Evolutionary conservation across 164 flowering plant genomes (phyloP).

Genomic region (Aristolochia contorta): DNA sequence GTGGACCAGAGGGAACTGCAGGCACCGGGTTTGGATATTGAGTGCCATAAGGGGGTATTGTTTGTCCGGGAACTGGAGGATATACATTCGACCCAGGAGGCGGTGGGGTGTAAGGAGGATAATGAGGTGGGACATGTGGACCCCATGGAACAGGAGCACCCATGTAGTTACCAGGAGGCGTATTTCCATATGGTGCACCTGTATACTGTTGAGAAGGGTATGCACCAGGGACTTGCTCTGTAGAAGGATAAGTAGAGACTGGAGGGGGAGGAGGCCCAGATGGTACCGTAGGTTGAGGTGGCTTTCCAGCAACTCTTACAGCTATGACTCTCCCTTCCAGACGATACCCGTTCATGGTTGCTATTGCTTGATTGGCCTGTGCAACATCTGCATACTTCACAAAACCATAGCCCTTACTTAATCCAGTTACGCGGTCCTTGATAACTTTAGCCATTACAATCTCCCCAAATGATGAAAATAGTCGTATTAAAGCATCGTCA

Average conservation of each 20-base stretch:
- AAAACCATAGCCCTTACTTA: slow-evolving; percentile 96
- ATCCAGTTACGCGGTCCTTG: slow-evolving; percentile 63
- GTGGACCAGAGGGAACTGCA: slow-evolving; percentile 8
- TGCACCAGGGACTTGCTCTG: slow-evolving; percentile 40
- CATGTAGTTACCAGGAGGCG: slow-evolving; percentile 42
- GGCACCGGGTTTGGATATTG: slow-evolving; percentile 59
- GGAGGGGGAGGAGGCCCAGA: slow-evolving; percentile 66
- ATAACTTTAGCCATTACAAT: slow-evolving; percentile 94
- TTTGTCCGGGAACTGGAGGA: slow-evolving; percentile 49
- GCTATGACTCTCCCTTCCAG: slow-evolving; percentile 81
- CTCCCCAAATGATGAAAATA: slow-evolving; percentile 77
- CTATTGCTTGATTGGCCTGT: slow-evolving; percentile 78
- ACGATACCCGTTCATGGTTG: slow-evolving; percentile 73
- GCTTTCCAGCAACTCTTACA: slow-evolving; percentile 94
- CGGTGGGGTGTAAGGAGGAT: slow-evolving; percentile 47
- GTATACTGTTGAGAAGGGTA: slow-evolving; percentile 77
- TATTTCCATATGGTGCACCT: slow-evolving; percentile 41
- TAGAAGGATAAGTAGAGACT: slow-evolving; percentile 32
- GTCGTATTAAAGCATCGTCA: slow-evolving; percentile 69
- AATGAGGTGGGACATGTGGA: slow-evolving; percentile 55
- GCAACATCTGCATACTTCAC: slow-evolving; percentile 79
- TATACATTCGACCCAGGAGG: slow-evolving; percentile 71
- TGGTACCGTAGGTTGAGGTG: slow-evolving; percentile 74
- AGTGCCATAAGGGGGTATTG: slow-evolving; percentile 50
- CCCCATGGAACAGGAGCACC: slow-evolving; percentile 87